A percentile compares a stretch with the other conserved stretches of the same genome.
Conservation (phyloP, 2,329 filamentous ascomycete species). For the Fusarium devonianum region DNA sequence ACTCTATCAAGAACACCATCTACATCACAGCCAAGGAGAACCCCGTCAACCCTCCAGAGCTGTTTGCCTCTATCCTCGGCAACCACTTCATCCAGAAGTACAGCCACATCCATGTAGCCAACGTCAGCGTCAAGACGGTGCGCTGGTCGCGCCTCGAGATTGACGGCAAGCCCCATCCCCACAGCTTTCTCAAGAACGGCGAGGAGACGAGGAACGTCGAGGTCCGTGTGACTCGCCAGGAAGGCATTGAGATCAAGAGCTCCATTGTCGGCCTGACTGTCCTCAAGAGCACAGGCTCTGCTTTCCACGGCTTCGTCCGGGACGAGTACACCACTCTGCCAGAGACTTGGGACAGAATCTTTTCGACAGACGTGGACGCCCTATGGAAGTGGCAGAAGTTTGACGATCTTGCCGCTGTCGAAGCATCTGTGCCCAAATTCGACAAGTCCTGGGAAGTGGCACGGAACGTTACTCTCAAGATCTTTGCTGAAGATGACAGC, state of each 20-base stretch:
- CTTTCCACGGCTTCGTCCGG: constrained; percentile 92
- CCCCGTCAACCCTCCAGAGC: constrained; percentile 90
- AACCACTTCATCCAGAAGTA: constrained; percentile 90
- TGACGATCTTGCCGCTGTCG: constrained; percentile 70
- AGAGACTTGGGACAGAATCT: constrained; percentile 93
- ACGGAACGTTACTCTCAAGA: constrained; percentile 86
- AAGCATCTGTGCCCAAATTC: constrained; percentile 70
- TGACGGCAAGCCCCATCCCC: constrained; percentile 89
- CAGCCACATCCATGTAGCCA: constrained; percentile 83
- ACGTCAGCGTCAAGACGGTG: constrained; percentile 83
- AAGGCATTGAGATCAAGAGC: constrained; percentile 78
- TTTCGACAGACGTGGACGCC: constrained; percentile 91
- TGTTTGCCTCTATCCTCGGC: constrained; percentile 85
- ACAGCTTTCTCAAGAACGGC: constrained; percentile 92
- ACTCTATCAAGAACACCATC: constrained; percentile 97
- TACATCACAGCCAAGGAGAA: constrained; percentile 95
- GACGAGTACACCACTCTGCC: constrained; percentile 92
- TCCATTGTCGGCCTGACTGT: constrained; percentile 84
- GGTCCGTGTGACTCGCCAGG: constrained; percentile 69
- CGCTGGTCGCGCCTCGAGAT: constrained; percentile 90
- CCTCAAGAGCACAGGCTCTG: constrained; percentile 94
- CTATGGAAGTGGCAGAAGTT: constrained; percentile 86
- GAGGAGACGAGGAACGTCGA: constrained; percentile 86
- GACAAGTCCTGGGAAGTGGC: constrained; percentile 80
- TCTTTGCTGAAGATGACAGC: constrained; percentile 88